Percentiles rank a stretch among this genome's conserved stretches.
These are phyloP conservation scores for Straminergon stramineum DNA, from an alignment of 225 moss, liverwort and hornwort species.

Conservation along the genomic window DNA sequence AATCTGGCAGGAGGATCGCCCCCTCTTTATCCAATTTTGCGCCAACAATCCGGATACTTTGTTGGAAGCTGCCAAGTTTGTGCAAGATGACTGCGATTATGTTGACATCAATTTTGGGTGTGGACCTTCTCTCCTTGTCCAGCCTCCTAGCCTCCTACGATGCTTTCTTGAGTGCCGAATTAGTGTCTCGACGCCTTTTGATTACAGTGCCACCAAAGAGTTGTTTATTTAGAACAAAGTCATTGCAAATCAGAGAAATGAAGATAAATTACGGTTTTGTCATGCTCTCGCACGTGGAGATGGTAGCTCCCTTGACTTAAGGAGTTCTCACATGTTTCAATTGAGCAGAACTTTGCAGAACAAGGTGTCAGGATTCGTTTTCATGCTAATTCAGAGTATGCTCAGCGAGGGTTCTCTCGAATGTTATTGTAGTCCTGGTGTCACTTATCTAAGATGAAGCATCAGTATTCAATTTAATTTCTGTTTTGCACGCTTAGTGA, in stretches of 20 bases:
- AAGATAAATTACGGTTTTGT: background rate
- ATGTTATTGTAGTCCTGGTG: background rate
- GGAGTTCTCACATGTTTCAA: background rate
- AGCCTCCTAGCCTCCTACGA: background rate
- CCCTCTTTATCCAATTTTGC: slow-evolving; percentile 96
- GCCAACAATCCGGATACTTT: slow-evolving; percentile 91
- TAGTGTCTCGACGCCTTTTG: background rate
- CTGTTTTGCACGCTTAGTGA: background rate
- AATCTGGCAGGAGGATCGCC: slow-evolving; percentile 78
- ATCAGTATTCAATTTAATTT: background rate
- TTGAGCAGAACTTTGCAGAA: background rate
- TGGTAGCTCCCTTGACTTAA: background rate
- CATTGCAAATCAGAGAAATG: background rate
- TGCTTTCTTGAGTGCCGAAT: background rate
- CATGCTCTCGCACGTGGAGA: background rate
- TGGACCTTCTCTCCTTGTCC: background rate
- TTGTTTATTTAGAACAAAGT: background rate
- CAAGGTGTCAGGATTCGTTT: background rate
- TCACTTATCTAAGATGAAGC: background rate
- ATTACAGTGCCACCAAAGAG: background rate
- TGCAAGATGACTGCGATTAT: slow-evolving; percentile 78
- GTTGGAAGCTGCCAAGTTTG: slow-evolving; percentile 76
- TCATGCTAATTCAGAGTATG: background rate
- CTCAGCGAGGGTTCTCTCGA: background rate
- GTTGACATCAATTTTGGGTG: slow-evolving; percentile 98